These are phyloP conservation scores for Cyberlindnera saturnus DNA, from an alignment of 805 yeast species.

Conservation along the genomic window DNA sequence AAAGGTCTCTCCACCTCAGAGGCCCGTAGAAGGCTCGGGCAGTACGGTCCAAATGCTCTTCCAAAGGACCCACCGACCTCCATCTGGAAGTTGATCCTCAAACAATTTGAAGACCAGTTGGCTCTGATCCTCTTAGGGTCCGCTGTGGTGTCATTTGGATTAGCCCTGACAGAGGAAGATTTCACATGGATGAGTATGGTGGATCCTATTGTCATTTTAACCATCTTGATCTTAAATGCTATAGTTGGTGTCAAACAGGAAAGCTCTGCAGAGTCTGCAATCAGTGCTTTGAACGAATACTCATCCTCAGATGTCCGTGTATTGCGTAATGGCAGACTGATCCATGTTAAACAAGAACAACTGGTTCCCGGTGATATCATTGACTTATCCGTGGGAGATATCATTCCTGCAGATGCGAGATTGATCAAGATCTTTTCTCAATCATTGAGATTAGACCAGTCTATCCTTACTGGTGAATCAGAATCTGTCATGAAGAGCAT, in stretches of 20 bases:
- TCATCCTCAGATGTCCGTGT: slow-evolving; percentile 42
- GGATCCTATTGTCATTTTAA: slow-evolving; percentile 37
- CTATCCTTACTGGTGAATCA: slow-evolving; percentile 44
- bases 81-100: slow-evolving; percentile 27
- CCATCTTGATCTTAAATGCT: slow-evolving; percentile 40
- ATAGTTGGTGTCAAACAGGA: slow-evolving; percentile 46
- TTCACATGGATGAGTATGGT: slow-evolving; percentile 28
- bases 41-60: slow-evolving; percentile 23
- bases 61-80: slow-evolving; percentile 33
- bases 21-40: slow-evolving; percentile 11
- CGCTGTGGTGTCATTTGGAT: slow-evolving; percentile 27
- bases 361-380: slow-evolving; percentile 44
- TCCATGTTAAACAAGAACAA: slow-evolving; percentile 35
- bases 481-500: slow-evolving; percentile 33
- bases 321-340: slow-evolving; percentile 34
- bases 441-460: slow-evolving; percentile 38
- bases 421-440: slow-evolving; percentile 32
- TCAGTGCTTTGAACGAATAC: slow-evolving; percentile 41
- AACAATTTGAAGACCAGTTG: slow-evolving; percentile 32
- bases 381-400: slow-evolving; percentile 32
- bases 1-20: slow-evolving; percentile 13
- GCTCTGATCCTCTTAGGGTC: slow-evolving; percentile 29
- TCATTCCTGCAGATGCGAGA: slow-evolving; percentile 45
- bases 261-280: slow-evolving; percentile 43
- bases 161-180: slow-evolving; percentile 27